phyloP scores from a whole-genome alignment of 2,329 filamentous ascomycete species.

The Bimuria novae-zelandiae region DNA sequence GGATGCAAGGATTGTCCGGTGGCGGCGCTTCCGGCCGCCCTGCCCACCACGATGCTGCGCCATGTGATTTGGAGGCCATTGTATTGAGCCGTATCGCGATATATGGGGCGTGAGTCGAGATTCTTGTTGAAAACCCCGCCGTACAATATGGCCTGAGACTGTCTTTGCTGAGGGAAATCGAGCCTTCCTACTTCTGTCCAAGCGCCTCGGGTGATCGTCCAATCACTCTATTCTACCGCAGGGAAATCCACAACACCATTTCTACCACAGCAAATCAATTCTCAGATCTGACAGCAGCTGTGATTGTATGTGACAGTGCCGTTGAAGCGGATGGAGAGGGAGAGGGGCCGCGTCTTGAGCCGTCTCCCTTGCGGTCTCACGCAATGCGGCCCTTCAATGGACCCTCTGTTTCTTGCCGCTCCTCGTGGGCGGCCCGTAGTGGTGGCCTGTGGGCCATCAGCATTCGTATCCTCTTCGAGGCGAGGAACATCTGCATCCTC shows the following conservation, averaged over 20 bases:
- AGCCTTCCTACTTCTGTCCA: neutral
- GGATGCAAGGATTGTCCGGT: slow-evolving; percentile 26
- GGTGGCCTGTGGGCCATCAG: neutral
- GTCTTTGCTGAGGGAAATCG: neutral
- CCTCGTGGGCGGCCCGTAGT: neutral
- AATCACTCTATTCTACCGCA: neutral
- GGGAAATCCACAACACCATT: neutral
- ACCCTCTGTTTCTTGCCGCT: neutral
- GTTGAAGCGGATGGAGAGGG: slow-evolving; percentile 5
- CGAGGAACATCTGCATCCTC: slow-evolving; percentile 1
- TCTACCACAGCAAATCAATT: slow-evolving; percentile 7
- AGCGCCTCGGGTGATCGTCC: slow-evolving; percentile 7
- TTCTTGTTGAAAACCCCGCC: slow-evolving; percentile 1
- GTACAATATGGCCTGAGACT: slow-evolving; percentile 5
- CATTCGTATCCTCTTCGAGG: slow-evolving; percentile 1
- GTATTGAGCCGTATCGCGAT: slow-evolving; percentile 25
- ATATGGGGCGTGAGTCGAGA: slow-evolving; percentile 9
- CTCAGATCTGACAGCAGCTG: neutral
- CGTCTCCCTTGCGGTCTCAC: slow-evolving; percentile 1
- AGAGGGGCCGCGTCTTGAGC: slow-evolving; percentile 4
- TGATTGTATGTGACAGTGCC: slow-evolving; percentile 7
- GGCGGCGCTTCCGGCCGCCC: slow-evolving; percentile 24
- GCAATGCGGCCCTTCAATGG: neutral
- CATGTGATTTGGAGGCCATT: slow-evolving; percentile 31
- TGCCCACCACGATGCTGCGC: slow-evolving; percentile 15